Base-by-base conservation (phyloP, 768 basidiomycete species). In the Nidularia sp. region DNA sequence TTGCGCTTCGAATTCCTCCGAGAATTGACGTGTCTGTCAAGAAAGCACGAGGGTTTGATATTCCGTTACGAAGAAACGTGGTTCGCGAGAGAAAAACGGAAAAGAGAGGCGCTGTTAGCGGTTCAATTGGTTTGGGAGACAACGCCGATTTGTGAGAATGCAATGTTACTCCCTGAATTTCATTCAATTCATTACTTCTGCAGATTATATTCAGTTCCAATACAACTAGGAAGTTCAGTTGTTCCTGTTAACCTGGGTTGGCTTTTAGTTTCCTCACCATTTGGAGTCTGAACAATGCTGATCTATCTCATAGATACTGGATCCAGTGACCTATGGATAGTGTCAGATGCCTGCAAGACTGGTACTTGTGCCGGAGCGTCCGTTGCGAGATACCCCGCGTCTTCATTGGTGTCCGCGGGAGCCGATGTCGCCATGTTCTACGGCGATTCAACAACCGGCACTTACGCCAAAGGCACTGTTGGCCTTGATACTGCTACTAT, bases 301-400 rank as follows among this genome's bases (percentile, higher is more conserved):
- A 47, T 8, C 18, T 7, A 29, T 2, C 2, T 8, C 9, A 9
- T 47, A 86, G 86, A 88, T 58, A 86, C 86, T 2, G 86, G 86
- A 18, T 88, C 86, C 3, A 80, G 83, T 34, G 86, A 88, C 57
- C 65, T 88, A 6, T 88, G 86, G 86, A 75, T 85, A 4, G 65
- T 83, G 22, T 81, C 84, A 0, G 72, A 79, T 48, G 62, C 66
- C 3, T 87, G 83, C 60, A 59, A 60, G 3, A 53, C 57, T 5
- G 67, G 66, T 6, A 57, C 70, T 2, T 85, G 83, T 62, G 61
- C 62, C 35, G 59, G 64, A 18, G 55, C 65, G 2, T 61, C 56
- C 9, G 64, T 74, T 4, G 57, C 76, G 2, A 67, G 77, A 5
- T 82, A 83, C 55, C 71, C 79, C 4, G 61, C 66, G 5, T 47